A percentile compares a stretch with the other conserved stretches of the same genome.
phyloP scores from a whole-genome alignment of 1,284 basidiomycete species.

The Tilletia walkeri region DNA sequence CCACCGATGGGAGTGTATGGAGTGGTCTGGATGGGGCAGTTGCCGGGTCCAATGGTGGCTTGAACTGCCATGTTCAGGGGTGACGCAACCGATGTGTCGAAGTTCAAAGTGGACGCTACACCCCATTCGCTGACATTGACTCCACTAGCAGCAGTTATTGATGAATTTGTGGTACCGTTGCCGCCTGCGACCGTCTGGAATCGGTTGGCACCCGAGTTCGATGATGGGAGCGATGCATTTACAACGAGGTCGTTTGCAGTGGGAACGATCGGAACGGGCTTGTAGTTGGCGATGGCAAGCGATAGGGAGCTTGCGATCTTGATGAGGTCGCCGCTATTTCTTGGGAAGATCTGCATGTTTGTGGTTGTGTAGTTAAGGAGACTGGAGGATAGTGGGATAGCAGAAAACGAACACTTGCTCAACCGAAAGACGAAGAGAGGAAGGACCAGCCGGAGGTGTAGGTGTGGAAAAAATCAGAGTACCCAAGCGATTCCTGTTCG shows the following conservation, averaged over 20 bases:
- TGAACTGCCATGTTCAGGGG: slow-evolving; percentile 29
- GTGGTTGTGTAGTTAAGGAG: neutral
- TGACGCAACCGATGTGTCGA: slow-evolving; percentile 24
- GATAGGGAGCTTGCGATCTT: slow-evolving; percentile 44
- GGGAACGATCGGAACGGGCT: slow-evolving; percentile 41
- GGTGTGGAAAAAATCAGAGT: neutral
- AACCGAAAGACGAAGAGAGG: neutral
- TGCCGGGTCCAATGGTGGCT: slow-evolving; percentile 40
- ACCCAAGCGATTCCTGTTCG: slow-evolving; percentile 7
- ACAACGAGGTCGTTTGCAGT: neutral
- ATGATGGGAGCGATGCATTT: slow-evolving; percentile 3
- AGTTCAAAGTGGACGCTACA: slow-evolving; percentile 36
- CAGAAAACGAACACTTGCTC: slow-evolving; percentile 3
- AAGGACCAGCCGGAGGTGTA: slow-evolving; percentile 7
- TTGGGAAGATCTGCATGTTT: slow-evolving; percentile 20
- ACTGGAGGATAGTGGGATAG: neutral
- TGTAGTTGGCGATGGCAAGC: slow-evolving; percentile 53
- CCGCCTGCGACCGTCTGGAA: neutral
- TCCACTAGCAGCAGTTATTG: neutral
- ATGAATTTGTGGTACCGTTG: neutral
- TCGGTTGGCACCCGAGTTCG: slow-evolving; percentile 1
- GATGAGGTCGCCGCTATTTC: slow-evolving; percentile 20
- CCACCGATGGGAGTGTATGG: slow-evolving; percentile 47
- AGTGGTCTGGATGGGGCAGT: slow-evolving; percentile 37
- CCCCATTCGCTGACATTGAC: slow-evolving; percentile 35